Base-by-base conservation (phyloP, 2,329 filamentous ascomycete species). In the Stenocarpella maydis region DNA sequence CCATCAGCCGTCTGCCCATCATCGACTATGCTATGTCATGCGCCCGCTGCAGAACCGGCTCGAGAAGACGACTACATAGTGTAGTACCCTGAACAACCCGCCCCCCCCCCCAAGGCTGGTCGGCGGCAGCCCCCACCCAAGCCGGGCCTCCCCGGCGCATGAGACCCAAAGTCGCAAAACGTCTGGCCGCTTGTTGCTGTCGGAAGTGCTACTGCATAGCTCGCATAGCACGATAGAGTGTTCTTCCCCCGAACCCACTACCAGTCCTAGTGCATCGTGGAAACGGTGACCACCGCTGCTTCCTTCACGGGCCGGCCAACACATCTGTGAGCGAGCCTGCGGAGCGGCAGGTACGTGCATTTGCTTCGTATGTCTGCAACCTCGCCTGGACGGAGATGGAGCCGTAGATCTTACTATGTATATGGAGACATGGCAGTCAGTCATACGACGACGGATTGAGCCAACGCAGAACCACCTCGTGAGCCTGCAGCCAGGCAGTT, bases 81-180 rank as follows among this genome's bases (percentile, higher is more conserved):
- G 54, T 37, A 58, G 37, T 37, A 49, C 43, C 58, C 58, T 61
- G 58, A 61, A 63, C 49, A n/a, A n/a, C n/a, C n/a, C n/a, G n/a
- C n/a, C n/a, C n/a, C 58, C 19, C 14, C 41, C 9, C 43, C n/a
- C 10, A 8, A 9, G 55, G 21, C 39, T 47, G 39, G 41, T 17
- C 6, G 58, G 28, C 58, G 58, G 58, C 58, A 61, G 41, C 19
- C 15, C 43, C 47, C 41, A 17, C 41, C 19, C 43, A 34, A 26
- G 12, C 28, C 58, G 49, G 43, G 58, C n/a, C 41, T 21, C 58
- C 58, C 58, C 58, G 43, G 43, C 43, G 43, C 28, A 37, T 28
- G 26, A 63, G n/a, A 45, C 28, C 43, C 58, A 63, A n/a, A 63
- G 41, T 43, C 41, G 58, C 58, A n/a, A 63, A 63, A 63, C 58